Conservation (phyloP, 176 grass and related monocot species). For the Musa troglodytarum region DNA sequence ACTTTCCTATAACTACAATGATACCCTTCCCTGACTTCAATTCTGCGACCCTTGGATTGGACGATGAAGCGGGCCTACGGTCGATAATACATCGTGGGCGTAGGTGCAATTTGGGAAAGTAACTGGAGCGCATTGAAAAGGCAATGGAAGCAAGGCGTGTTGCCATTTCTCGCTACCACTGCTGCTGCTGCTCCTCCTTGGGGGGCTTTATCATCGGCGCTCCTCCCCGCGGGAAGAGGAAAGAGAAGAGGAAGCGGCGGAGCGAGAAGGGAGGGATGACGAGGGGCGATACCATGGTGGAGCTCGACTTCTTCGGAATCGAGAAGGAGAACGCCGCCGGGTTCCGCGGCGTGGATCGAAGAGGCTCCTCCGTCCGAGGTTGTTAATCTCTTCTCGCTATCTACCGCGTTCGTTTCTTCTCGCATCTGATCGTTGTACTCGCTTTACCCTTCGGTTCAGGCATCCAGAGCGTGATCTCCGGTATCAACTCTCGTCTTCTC, state of each 20-base stretch:
- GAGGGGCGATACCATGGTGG: slow-evolving; percentile 12
- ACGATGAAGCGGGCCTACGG: background rate
- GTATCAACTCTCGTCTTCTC: slow-evolving; percentile 44
- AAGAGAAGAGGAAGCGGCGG: background rate
- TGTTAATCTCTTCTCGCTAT: background rate
- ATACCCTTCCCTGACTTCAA: too few species aligned
- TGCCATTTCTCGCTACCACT: background rate
- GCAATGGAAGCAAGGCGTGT: background rate
- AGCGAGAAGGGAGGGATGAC: background rate
- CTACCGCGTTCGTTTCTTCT: background rate
- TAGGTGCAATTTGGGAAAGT: background rate
- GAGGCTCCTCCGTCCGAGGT: slow-evolving; percentile 17
- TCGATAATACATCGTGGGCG: too few species aligned
- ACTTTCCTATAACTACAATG: too few species aligned
- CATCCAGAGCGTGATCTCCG: slow-evolving; percentile 30
- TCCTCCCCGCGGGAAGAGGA: background rate
- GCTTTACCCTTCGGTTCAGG: background rate
- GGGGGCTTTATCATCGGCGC: background rate
- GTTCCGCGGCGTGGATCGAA: background rate
- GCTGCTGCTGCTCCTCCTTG: background rate
- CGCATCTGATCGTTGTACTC: background rate
- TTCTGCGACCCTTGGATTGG: background rate
- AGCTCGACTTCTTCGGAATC: slow-evolving; percentile 36
- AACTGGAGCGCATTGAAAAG: background rate
- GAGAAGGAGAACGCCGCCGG: slow-evolving; percentile 26